Evolutionary conservation across 2,329 filamentous ascomycete genomes (phyloP).

Genomic region (Stachybotrys echinatus): DNA sequence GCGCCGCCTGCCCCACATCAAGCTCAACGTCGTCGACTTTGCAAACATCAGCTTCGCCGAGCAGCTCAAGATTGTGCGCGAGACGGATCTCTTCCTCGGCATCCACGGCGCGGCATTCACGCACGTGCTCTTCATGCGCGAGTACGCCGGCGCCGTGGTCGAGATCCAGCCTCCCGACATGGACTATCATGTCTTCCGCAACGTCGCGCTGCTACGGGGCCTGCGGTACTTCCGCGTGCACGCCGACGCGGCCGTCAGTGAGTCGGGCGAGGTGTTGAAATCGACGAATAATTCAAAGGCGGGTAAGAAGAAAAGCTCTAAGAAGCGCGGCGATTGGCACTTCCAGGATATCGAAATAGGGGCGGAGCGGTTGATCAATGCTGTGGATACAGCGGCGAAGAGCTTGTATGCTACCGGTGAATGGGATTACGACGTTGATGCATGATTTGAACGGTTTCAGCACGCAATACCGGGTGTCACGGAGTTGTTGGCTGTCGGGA

Average conservation of each 20-base stretch:
- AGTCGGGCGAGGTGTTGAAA: no score
- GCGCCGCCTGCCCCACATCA: background rate
- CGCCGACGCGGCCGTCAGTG: conserved; percentile 12
- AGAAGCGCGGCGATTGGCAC: no score
- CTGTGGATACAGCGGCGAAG: no score
- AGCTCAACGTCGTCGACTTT: background rate
- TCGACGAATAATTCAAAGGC: no score
- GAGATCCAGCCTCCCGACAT: conserved; percentile 31
- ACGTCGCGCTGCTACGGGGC: conserved; percentile 31
- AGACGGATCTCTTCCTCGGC: conserved; percentile 35
- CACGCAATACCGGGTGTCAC: no score
- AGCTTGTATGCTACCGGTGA: no score
- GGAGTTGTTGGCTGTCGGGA: no score
- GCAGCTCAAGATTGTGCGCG: conserved; percentile 8
- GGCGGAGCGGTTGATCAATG: no score
- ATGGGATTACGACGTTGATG: no score
- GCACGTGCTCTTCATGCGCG: conserved; percentile 33
- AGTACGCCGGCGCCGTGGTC: conserved; percentile 24
- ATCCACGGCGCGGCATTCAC: conserved; percentile 38
- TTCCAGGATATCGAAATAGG: no score
- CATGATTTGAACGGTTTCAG: no score
- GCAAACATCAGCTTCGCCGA: background rate
- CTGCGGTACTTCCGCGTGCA: conserved; percentile 31
- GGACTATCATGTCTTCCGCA: conserved; percentile 26
- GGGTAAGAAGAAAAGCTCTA: no score